Percentiles rank a stretch among this genome's conserved stretches.
These are phyloP conservation scores for Phytophthora europaea DNA, from an alignment of 352 stramenopile genomes.

Conservation along the genomic window DNA sequence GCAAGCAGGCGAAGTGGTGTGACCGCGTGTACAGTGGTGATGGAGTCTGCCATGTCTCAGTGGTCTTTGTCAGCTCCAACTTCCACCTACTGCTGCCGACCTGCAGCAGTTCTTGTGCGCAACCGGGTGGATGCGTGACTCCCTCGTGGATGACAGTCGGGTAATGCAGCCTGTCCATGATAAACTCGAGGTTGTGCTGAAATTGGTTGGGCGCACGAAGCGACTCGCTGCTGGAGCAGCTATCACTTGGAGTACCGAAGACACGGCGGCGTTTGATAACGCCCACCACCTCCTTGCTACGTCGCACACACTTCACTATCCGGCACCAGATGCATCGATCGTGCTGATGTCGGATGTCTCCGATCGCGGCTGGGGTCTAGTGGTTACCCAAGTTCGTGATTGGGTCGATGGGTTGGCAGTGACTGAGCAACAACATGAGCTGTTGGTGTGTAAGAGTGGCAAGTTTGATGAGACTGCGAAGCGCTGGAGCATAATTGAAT, in stretches of 20 bases:
- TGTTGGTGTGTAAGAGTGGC: conserved; percentile 20
- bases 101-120: conserved; percentile 38
- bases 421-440: conserved; percentile 3
- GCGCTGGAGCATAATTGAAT: conserved; percentile 30
- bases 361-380: not conserved
- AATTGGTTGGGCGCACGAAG: conserved; percentile 2
- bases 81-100: conserved; percentile 12
- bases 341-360: no score
- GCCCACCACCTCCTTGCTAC: not conserved
- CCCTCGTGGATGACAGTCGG: conserved; percentile 20
- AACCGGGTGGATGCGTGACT: conserved; percentile 29
- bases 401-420: not conserved
- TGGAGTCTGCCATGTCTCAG: conserved; percentile 14
- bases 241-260: not conserved
- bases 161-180: conserved; percentile 17
- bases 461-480: conserved; percentile 9
- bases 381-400: not conserved
- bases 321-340: no score
- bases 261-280: not conserved
- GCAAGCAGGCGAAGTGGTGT: conserved; percentile 26
- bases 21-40: conserved; percentile 14
- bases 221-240: not conserved
- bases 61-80: conserved; percentile 3
- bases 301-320: conserved; percentile 12
- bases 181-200: conserved; percentile 13